Conservation (phyloP, 305 asterid genomes). For the Fraxinus sp. region DNA sequence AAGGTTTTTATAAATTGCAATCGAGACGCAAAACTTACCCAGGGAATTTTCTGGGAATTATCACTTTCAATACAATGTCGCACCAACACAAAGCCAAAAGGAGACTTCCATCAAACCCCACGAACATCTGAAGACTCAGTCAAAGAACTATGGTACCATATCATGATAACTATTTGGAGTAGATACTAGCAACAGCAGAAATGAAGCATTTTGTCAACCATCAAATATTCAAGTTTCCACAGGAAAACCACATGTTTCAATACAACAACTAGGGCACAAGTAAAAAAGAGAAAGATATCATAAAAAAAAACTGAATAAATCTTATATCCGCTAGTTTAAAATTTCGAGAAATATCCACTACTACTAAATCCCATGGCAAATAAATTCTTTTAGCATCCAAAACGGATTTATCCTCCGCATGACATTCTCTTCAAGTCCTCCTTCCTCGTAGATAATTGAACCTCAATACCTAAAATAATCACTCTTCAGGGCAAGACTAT, state of each 20-base stretch:
- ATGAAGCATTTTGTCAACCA: background rate
- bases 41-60: background rate
- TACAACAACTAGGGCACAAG: background rate
- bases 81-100: background rate
- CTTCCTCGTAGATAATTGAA: background rate
- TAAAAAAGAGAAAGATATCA: background rate
- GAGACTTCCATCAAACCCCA: background rate
- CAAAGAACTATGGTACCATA: background rate
- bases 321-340: background rate
- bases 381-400: background rate
- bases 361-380: background rate
- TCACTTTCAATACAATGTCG: background rate
- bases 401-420: background rate
- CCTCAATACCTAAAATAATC: background rate
- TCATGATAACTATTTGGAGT: background rate
- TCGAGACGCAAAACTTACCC: background rate
- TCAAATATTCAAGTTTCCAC: background rate
- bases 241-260: background rate
- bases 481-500: background rate
- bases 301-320: background rate
- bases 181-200: background rate
- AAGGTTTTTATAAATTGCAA: background rate
- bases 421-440: slow-evolving; percentile 2
- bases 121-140: background rate
- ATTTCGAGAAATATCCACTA: background rate